Evolutionary conservation across 2,329 filamentous ascomycete species (phyloP).

Genomic region (Triangularia setosa): DNA sequence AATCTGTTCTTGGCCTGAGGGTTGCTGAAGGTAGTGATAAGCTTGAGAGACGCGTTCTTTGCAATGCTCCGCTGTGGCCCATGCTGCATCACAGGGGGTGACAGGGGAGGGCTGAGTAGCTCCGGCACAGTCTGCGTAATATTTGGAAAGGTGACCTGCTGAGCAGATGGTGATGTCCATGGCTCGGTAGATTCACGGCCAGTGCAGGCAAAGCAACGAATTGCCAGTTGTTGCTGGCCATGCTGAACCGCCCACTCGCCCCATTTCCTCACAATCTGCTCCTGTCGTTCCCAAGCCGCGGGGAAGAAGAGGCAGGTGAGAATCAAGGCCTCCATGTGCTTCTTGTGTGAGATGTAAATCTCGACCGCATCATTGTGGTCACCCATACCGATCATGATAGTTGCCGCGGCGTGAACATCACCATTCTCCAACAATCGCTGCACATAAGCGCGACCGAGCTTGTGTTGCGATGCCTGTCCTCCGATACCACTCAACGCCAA

Average conservation of each 20-base stretch:
- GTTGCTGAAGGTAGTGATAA: conserved; percentile 79
- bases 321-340: conserved; percentile 88
- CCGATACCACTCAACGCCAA: conserved; percentile 87
- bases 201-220: conserved; percentile 89
- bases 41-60: conserved; percentile 79
- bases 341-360: conserved; percentile 87
- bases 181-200: conserved; percentile 79
- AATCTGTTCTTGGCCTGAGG: conserved; percentile 60
- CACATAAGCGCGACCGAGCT: conserved; percentile 85
- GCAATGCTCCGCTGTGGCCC: conserved; percentile 61
- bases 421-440: conserved; percentile 85
- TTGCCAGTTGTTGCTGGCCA: conserved; percentile 83
- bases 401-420: conserved; percentile 87
- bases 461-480: conserved; percentile 73
- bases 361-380: conserved; percentile 94
- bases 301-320: conserved; percentile 81
- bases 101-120: conserved; percentile 67
- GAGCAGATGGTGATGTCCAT: conserved; percentile 81
- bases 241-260: conserved; percentile 86
- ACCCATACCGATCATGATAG: conserved; percentile 87
- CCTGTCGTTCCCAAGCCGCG: conserved; percentile 84
- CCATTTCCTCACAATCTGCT: conserved; percentile 87
- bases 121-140: conserved; percentile 55
- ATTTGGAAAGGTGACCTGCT: conserved; percentile 51
- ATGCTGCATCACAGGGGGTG: conserved; percentile 61